These are phyloP conservation scores for Yamadazyma taylorii DNA, from an alignment of 1,139 yeast species.

Conservation along the genomic window DNA sequence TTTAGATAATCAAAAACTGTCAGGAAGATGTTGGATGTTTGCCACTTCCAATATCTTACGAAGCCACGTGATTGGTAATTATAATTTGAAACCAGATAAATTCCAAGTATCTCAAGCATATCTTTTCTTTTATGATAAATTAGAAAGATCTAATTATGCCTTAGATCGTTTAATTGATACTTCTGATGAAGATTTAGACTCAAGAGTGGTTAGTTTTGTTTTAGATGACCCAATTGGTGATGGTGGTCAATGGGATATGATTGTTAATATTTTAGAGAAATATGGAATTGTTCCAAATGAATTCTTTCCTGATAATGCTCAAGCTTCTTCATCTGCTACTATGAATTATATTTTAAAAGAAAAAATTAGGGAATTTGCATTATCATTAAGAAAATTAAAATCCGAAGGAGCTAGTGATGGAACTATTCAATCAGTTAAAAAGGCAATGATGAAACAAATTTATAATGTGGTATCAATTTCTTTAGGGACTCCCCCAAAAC, in stretches of 20 bases:
- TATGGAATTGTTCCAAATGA: slow-evolving; percentile 78
- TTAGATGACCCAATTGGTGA: slow-evolving; percentile 66
- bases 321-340: slow-evolving; percentile 56
- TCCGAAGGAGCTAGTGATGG: slow-evolving; percentile 24
- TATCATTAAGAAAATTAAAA: slow-evolving; percentile 55
- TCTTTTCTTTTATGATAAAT: slow-evolving; percentile 35
- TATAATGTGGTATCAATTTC: slow-evolving; percentile 64
- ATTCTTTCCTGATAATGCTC: slow-evolving; percentile 69
- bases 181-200: slow-evolving; percentile 60
- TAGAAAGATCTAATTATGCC: slow-evolving; percentile 61
- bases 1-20: slow-evolving; percentile 66
- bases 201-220: slow-evolving; percentile 64
- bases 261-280: slow-evolving; percentile 68
- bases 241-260: slow-evolving; percentile 89
- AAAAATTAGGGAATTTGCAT: slow-evolving; percentile 73
- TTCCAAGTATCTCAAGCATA: slow-evolving; percentile 69
- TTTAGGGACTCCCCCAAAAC: slow-evolving; percentile 77
- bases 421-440: slow-evolving; percentile 32
- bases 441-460: slow-evolving; percentile 55
- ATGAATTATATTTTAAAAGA: slow-evolving; percentile 64
- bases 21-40: slow-evolving; percentile 88
- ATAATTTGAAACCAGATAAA: slow-evolving; percentile 56
- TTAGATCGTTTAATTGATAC: slow-evolving; percentile 74
- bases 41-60: slow-evolving; percentile 77
- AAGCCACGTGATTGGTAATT: slow-evolving; percentile 57